Evolutionary conservation across 2,329 filamentous ascomycete species (phyloP), one percentile per base, ranked within the genome.

Genomic region (Emmonsiellopsis sp.): DNA sequence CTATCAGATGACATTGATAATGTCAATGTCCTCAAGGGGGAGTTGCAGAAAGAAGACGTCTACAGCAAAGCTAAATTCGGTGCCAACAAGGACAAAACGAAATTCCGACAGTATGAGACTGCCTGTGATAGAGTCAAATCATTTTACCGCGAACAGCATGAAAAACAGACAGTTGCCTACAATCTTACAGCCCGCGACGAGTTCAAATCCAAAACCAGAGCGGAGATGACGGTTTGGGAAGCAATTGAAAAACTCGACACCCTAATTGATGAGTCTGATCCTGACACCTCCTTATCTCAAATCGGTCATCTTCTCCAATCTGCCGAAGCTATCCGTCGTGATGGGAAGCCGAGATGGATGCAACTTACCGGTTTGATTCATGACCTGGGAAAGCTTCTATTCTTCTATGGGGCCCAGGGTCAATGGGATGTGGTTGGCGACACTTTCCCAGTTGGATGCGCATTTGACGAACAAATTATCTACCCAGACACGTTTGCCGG

Each of bases 221-320:
- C 85, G 13, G 79, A 86, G 68, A 89, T 95, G 87, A 86, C 84
- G 56, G 79, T 95, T 68, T 95, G 90, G 90, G 78, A 94, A 68
- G 90, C 90, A 31, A 93, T 95, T 73, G 87, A 94, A 79, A 92
- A 89, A 72, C 85, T 95, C 65, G 88, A 95, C 78, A 90, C 87
- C 0, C 79, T 95, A 51, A 87, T 95, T 69, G 90, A 95, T 72
- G 87, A 94, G 71, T 90, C 85, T 14, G 90, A 95, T 73, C 90
- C 90, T 1, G 89, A 95, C 73, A 95, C 90, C 44, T 83, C 81
- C 49, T 83, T 95, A 56, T 86, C 83, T 31, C 90, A 95, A 74
- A 94, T 95, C 67, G 86, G 94, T 71, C 90, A 95, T 71, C 79
- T 95, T 36, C 81, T 95, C 14, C 90, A 95, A 69, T 85, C 86